Percentiles rank a stretch among this genome's conserved stretches.
phyloP scores from a whole-genome alignment of 2,329 filamentous ascomycete species.

The Lachnellula suecica region DNA sequence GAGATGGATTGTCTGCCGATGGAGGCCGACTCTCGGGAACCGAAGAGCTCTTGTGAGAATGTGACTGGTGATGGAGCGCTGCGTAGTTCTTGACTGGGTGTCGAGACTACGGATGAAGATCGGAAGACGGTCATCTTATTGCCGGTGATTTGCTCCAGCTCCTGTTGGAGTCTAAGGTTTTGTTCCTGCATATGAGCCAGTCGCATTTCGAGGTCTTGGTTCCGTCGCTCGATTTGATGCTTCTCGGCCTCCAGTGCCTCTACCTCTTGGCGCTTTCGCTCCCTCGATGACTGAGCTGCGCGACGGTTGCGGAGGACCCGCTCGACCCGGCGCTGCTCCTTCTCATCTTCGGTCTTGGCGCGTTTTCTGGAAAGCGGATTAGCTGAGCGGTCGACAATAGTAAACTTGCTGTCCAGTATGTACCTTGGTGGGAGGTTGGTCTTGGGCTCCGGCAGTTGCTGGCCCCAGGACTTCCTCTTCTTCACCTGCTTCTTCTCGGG shows the following conservation, averaged over 20 bases:
- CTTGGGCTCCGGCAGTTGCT: constrained; percentile 94
- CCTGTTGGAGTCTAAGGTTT: constrained; percentile 26
- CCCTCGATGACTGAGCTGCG: constrained; percentile 92
- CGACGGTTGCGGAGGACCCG: constrained; percentile 94
- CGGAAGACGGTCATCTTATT: constrained; percentile 37
- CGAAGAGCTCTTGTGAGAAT: constrained; percentile 59
- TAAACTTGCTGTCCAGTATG: constrained; percentile 22
- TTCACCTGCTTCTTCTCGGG: constrained; percentile 73
- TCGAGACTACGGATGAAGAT: constrained; percentile 41
- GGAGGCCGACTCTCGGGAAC: constrained; percentile 37
- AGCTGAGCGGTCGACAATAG: constrained; percentile 12
- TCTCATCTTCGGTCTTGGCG: constrained; percentile 98
- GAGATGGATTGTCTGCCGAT: constrained; percentile 24
- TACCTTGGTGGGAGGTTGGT: constrained; percentile 91
- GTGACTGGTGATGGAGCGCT: constrained; percentile 44
- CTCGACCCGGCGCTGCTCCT: constrained; percentile 96
- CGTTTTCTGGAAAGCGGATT: constrained; percentile 66
- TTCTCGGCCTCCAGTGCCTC: constrained; percentile 75
- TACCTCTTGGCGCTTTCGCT: constrained; percentile 65
- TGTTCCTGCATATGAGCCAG: constrained; percentile 40
- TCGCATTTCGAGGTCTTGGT: constrained; percentile 66
- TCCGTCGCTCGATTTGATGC: constrained; percentile 65
- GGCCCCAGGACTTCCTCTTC: constrained; percentile 98
- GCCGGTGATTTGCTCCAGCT: constrained; percentile 27
- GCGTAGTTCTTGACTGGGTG: constrained; percentile 40